Evolutionary conservation across 1,284 basidiomycete genomes (phyloP).

Genomic region (Ganoderma sp.): DNA sequence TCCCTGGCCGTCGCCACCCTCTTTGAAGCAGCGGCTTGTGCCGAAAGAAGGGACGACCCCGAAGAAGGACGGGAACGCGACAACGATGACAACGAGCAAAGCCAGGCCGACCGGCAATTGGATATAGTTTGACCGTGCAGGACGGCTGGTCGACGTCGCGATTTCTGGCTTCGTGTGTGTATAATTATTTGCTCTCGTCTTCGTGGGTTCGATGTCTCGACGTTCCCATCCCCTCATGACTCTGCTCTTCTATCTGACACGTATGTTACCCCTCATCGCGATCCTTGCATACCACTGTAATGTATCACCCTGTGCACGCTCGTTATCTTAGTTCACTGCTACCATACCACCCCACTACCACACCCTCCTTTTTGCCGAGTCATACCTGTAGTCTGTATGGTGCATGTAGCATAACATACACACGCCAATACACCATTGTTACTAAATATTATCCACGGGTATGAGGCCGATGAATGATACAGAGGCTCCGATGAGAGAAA

Average conservation of each 20-base stretch:
- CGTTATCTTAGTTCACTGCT: conserved; percentile 14
- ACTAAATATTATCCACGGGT: neutral
- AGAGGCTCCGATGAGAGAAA: conserved; percentile 1
- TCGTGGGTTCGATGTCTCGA: no score
- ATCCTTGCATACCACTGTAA: conserved; percentile 20
- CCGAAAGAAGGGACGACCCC: conserved; percentile 27
- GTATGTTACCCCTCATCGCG: conserved; percentile 7
- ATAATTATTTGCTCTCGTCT: conserved; percentile 4
- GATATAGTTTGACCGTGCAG: conserved; percentile 31
- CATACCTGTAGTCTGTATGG: conserved; percentile 9
- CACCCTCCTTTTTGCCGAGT: conserved; percentile 3
- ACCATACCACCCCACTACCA: neutral
- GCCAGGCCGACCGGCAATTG: conserved; percentile 35
- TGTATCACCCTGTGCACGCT: conserved; percentile 3
- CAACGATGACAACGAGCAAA: conserved; percentile 26
- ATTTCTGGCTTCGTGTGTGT: neutral
- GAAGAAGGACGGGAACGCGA: conserved; percentile 28
- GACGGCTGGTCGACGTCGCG: conserved; percentile 1
- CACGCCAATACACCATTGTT: neutral
- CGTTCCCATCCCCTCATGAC: neutral
- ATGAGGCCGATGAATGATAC: neutral
- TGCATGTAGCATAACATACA: conserved; percentile 13
- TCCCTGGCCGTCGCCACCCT: conserved; percentile 28
- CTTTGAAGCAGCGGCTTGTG: conserved; percentile 26
- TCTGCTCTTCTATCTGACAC: conserved; percentile 6